Conservation (phyloP, 306 rosid species). For the Corylus heterophylla region DNA sequence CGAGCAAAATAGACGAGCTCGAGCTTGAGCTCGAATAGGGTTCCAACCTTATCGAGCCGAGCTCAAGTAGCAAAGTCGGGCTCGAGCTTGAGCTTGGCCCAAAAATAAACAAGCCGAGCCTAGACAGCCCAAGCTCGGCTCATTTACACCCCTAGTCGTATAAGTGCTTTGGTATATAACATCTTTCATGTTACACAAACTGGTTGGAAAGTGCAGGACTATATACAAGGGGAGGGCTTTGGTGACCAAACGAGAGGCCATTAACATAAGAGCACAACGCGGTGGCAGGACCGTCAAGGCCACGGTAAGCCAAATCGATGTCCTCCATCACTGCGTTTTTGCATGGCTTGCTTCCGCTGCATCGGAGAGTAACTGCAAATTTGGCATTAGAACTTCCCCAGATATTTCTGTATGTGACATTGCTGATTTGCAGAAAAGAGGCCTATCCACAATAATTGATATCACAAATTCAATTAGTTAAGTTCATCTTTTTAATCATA, state of each 20-base stretch:
- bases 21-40: no score
- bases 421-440: slow-evolving; percentile 55
- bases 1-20: no score
- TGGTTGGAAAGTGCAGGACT: neutral
- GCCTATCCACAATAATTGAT: slow-evolving; percentile 21
- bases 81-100: no score
- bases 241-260: slow-evolving; percentile 54
- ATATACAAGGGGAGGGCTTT: slow-evolving; percentile 50
- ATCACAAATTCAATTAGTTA: neutral
- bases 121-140: no score
- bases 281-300: neutral
- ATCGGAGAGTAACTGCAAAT: slow-evolving; percentile 38
- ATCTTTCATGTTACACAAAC: no score
- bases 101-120: no score
- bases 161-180: no score
- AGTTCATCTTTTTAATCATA: no score
- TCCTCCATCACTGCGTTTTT: slow-evolving; percentile 33
- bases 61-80: no score
- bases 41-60: no score
- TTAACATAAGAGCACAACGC: slow-evolving; percentile 32
- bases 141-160: no score
- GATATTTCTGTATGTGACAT: slow-evolving; percentile 48
- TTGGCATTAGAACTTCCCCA: slow-evolving; percentile 42
- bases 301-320: slow-evolving; percentile 32
- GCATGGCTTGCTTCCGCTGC: slow-evolving; percentile 61